A percentile compares a stretch with the other conserved stretches of the same genome.
Conservation (phyloP, 352 stramenopile species). For the Phytophthora macrochlamydospora region DNA sequence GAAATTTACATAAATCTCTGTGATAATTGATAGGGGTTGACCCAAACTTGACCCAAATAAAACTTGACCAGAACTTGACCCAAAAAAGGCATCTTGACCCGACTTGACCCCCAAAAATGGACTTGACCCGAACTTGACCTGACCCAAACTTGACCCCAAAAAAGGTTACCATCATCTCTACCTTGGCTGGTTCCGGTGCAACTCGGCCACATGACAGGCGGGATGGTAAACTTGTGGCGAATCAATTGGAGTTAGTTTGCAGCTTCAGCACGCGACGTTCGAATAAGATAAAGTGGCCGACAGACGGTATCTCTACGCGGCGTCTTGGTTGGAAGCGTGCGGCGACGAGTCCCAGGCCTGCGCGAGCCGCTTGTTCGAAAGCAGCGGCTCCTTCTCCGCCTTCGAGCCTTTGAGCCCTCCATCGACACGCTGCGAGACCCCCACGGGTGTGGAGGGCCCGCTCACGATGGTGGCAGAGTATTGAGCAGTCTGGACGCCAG, state of each 20-base stretch:
- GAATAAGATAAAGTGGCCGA: too few relatives aligned
- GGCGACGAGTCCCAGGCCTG: conserved; percentile 47
- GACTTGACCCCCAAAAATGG: too few relatives aligned
- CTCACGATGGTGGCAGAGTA: conserved; percentile 40
- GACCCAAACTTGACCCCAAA: too few relatives aligned
- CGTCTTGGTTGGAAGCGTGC: conserved; percentile 26
- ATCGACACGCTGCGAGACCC: conserved; percentile 9
- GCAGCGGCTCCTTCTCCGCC: conserved; percentile 64
- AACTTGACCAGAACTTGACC: too few relatives aligned
- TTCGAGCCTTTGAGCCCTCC: conserved; percentile 35
- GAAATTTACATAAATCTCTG: too few relatives aligned
- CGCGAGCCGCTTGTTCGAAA: conserved; percentile 58
- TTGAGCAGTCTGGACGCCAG: conserved; percentile 14
- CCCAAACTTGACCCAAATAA: too few relatives aligned
- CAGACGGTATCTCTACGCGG: conserved; percentile 2
- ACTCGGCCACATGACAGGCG: background rate
- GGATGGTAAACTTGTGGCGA: too few relatives aligned
- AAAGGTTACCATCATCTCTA: background rate
- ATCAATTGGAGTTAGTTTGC: too few relatives aligned
- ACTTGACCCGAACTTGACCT: too few relatives aligned
- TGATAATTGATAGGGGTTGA: too few relatives aligned
- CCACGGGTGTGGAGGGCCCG: conserved; percentile 20
- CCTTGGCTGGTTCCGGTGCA: conserved; percentile 5
- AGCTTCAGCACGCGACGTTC: too few relatives aligned
- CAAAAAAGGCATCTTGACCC: too few relatives aligned